Conservation (phyloP, 2,329 filamentous ascomycete species). For the Diplodia seriata region DNA sequence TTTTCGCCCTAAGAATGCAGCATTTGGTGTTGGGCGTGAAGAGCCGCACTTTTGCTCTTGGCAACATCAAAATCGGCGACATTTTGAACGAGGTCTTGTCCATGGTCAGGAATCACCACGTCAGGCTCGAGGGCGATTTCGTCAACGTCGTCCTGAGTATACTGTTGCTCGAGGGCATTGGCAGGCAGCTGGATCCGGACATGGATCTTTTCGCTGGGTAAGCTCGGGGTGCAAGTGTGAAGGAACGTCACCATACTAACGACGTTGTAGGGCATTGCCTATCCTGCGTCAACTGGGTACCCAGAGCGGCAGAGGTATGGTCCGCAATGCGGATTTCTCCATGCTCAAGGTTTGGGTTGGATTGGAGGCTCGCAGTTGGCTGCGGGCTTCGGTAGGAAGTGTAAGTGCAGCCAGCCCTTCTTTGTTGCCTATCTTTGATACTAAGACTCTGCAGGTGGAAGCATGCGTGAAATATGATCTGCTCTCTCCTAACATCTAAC, state of each 20-base stretch:
- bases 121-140: slow-evolving; percentile 94
- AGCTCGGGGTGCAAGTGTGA: slow-evolving; percentile 38
- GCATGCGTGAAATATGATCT: slow-evolving; percentile 90
- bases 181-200: slow-evolving; percentile 82
- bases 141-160: slow-evolving; percentile 98
- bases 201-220: slow-evolving; percentile 82
- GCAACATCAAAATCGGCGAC: slow-evolving; percentile 95
- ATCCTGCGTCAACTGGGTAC: slow-evolving; percentile 88
- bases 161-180: slow-evolving; percentile 90
- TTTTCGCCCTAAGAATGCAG: slow-evolving; percentile 96
- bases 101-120: slow-evolving; percentile 93
- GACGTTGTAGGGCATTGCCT: slow-evolving; percentile 72
- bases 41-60: slow-evolving; percentile 85
- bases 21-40: slow-evolving; percentile 93
- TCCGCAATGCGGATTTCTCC: slow-evolving; percentile 57
- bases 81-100: slow-evolving; percentile 86
- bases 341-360: slow-evolving; percentile 94
- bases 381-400: slow-evolving; percentile 89
- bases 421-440: not conserved
- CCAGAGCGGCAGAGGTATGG: slow-evolving; percentile 64
- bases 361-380: slow-evolving; percentile 83
- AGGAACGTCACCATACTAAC: not conserved
- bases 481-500: slow-evolving; percentile 81
- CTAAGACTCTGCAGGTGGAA: slow-evolving; percentile 67
- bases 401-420: slow-evolving; percentile 58